phyloP scores from a whole-genome alignment of 176 grass and related monocot species.

The Aegilops sharonensis region DNA sequence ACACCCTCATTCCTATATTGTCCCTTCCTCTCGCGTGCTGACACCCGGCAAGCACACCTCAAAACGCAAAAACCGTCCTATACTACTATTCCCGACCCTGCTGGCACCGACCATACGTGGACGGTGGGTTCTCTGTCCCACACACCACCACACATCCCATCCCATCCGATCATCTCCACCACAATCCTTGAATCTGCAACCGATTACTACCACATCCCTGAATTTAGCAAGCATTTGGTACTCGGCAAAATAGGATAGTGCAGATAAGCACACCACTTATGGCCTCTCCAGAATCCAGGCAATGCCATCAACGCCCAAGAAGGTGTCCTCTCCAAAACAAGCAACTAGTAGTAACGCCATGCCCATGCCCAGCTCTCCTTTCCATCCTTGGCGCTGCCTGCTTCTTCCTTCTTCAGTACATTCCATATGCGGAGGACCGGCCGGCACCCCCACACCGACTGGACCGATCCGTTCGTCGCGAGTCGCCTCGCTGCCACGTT shows the following conservation, averaged over 20 bases:
- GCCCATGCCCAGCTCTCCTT: background rate
- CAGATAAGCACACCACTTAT: background rate
- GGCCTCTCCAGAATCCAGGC: slow-evolving; percentile 13
- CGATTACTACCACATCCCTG: background rate
- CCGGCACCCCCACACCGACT: background rate
- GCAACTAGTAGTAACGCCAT: background rate
- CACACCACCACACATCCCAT: background rate
- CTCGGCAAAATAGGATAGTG: background rate
- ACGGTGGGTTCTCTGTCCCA: background rate
- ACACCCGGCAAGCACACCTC: background rate
- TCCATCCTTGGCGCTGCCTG: background rate
- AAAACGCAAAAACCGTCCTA: background rate
- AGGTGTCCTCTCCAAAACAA: background rate
- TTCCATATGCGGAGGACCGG: background rate
- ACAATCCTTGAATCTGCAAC: background rate
- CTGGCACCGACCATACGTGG: slow-evolving; percentile 15
- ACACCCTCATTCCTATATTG: background rate
- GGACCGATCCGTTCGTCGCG: background rate
- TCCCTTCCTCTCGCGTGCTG: background rate
- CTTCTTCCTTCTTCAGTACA: background rate
- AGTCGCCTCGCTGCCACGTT: slow-evolving; percentile 23
- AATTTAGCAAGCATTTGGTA: background rate
- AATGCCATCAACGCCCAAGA: background rate
- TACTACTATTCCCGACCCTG: background rate
- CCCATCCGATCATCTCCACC: background rate